Evolutionary conservation across 306 rosid species (phyloP).

Genomic region (Pterocarpus macrocarpus): DNA sequence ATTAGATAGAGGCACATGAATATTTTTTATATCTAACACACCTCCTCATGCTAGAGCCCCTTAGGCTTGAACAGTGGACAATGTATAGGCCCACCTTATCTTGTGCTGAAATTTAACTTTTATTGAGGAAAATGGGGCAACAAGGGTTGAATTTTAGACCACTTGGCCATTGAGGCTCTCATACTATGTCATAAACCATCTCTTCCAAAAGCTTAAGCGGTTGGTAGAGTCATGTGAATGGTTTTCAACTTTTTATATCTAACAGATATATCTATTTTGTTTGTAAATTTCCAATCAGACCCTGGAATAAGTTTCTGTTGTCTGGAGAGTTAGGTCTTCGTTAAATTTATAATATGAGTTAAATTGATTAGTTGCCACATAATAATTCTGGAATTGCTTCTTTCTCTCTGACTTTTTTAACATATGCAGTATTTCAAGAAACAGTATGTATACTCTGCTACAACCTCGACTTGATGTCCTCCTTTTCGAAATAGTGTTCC

Average conservation of each 20-base stretch:
- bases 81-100: too few relatives aligned
- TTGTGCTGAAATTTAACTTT: too few relatives aligned
- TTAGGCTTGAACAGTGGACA: too few relatives aligned
- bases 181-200: too few relatives aligned
- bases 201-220: too few relatives aligned
- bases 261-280: constrained; percentile 1
- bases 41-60: too few relatives aligned
- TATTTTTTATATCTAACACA: too few relatives aligned
- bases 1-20: too few relatives aligned
- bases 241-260: not conserved
- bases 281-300: constrained; percentile 22
- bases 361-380: constrained; percentile 1
- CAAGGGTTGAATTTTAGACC: too few relatives aligned
- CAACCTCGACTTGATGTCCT: constrained; percentile 87
- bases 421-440: constrained; percentile 85
- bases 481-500: constrained; percentile 94
- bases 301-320: constrained; percentile 12
- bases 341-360: not conserved
- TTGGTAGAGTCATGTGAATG: too few relatives aligned
- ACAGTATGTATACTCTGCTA: constrained; percentile 79
- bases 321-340: constrained; percentile 16
- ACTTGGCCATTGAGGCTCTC: too few relatives aligned
- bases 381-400: constrained; percentile 3
- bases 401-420: constrained; percentile 20
- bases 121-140: too few relatives aligned